phyloP scores from a whole-genome alignment of 371 early-diverging fungal species.

The Massospora cicadina region DNA sequence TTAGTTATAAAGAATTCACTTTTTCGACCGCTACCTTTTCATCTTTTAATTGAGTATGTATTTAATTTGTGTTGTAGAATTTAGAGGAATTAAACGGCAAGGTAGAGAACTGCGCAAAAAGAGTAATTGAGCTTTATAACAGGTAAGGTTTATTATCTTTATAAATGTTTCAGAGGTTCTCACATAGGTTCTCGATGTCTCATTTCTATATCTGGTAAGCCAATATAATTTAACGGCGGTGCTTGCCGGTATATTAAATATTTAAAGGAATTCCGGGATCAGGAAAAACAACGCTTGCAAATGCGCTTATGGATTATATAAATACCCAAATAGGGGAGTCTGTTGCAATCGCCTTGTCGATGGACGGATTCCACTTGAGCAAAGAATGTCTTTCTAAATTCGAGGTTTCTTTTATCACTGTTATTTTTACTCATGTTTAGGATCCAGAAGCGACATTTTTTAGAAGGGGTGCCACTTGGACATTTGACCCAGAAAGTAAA shows the following conservation, averaged over 20 bases:
- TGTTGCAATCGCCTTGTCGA: slow-evolving; percentile 18
- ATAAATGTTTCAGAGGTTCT: background rate
- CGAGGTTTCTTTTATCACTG: slow-evolving; percentile 12
- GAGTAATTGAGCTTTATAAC: background rate
- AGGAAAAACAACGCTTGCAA: slow-evolving; percentile 24
- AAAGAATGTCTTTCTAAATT: slow-evolving; percentile 17
- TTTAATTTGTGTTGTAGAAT: too few species aligned
- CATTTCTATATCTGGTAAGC: background rate
- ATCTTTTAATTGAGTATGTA: too few species aligned
- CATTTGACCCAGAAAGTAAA: slow-evolving; percentile 22
- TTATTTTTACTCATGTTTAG: slow-evolving; percentile 5
- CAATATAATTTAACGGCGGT: background rate
- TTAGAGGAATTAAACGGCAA: too few species aligned
- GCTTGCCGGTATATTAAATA: too few species aligned
- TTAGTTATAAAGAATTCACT: too few species aligned
- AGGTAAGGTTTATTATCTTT: background rate
- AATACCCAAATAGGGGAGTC: slow-evolving; percentile 10
- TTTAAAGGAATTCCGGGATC: slow-evolving; percentile 24
- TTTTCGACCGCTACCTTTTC: too few species aligned
- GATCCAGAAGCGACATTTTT: slow-evolving; percentile 21
- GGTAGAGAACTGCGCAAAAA: too few species aligned
- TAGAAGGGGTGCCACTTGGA: slow-evolving; percentile 29
- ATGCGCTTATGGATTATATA: slow-evolving; percentile 8
- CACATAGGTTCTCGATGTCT: background rate
- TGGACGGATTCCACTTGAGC: slow-evolving; percentile 28